A percentile compares a stretch with the other conserved stretches of the same genome.
Conservation (phyloP, 306 rosid genomes). For the Vigna unguiculata region DNA sequence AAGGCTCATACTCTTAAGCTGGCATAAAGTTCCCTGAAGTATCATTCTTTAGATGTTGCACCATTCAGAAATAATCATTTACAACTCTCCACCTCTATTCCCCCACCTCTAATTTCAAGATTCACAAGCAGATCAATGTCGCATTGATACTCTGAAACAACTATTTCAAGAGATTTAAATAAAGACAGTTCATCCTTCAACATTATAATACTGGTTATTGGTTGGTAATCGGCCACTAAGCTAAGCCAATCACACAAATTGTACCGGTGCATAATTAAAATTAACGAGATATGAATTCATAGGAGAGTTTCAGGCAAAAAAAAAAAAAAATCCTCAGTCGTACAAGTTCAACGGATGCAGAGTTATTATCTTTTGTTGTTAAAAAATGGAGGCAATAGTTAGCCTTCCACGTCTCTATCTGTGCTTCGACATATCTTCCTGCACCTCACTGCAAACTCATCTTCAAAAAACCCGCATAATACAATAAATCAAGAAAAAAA, state of each 20-base stretch:
- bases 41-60: slow-evolving; percentile 19
- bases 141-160: slow-evolving; percentile 19
- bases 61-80: slow-evolving; percentile 20
- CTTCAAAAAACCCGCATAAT: too few relatives aligned
- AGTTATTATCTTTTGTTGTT: neutral
- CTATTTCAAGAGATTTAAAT: neutral
- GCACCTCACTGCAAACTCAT: too few relatives aligned
- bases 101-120: neutral
- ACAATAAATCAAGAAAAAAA: neutral
- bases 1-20: neutral
- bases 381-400: neutral
- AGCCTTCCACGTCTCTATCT: neutral
- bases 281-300: neutral
- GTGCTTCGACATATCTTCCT: neutral
- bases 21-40: neutral
- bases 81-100: neutral
- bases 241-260: neutral
- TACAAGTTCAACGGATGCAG: slow-evolving; percentile 1
- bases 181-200: neutral
- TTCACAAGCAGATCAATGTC: slow-evolving; percentile 15
- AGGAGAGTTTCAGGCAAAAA: neutral
- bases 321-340: neutral
- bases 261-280: slow-evolving; percentile 1
- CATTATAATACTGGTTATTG: neutral
- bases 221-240: neutral